Conservation (phyloP, 352 stramenopile genomes). For the Phytophthora pistaciae region DNA sequence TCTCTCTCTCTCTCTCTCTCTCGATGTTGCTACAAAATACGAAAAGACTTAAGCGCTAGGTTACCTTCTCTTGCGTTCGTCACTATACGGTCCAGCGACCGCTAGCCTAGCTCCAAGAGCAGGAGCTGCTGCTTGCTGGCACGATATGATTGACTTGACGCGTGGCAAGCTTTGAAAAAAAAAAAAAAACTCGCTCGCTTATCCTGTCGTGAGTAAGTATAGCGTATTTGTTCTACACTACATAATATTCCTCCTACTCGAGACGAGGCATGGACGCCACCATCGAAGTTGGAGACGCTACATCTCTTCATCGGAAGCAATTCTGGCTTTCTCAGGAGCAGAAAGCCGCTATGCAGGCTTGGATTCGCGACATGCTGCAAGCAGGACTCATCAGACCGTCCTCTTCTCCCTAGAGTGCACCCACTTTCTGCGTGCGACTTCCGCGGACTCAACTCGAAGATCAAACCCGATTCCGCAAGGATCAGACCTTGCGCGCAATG, state of each 20-base stretch:
- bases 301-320: conserved; percentile 10
- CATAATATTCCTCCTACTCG: conserved; percentile 5
- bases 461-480: conserved; percentile 20
- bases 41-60: no score
- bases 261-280: neutral
- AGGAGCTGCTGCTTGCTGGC: no score
- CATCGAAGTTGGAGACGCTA: conserved; percentile 1
- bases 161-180: no score
- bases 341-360: conserved; percentile 3
- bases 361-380: conserved; percentile 8
- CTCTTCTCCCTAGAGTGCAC: no score
- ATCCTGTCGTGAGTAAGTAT: neutral
- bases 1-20: no score
- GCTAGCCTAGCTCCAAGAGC: no score
- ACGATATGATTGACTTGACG: no score
- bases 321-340: conserved; percentile 10
- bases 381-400: conserved; percentile 8
- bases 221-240: conserved; percentile 8
- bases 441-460: neutral
- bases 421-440: conserved; percentile 1
- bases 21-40: no score
- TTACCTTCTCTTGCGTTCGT: no score
- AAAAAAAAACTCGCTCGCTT: neutral
- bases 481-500: conserved; percentile 5
- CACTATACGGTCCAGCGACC: no score